A percentile compares a stretch with the other conserved stretches of the same genome.
Conservation (phyloP, 257 asterid species). For the Solanum appendiculatum region DNA sequence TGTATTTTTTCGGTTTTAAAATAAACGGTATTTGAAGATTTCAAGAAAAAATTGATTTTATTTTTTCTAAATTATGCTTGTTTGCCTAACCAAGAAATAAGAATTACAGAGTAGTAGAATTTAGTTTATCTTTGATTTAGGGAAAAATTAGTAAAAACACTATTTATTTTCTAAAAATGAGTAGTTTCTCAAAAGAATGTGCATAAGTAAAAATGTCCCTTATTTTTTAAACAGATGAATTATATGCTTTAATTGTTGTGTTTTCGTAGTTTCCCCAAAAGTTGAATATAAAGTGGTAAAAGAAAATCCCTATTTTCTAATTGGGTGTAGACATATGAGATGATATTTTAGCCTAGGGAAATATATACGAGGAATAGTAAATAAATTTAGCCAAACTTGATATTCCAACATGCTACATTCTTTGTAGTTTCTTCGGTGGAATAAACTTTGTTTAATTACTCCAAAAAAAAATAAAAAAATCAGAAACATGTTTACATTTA, state of each 20-base stretch:
- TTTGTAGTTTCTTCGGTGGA: not conserved
- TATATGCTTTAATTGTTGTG: not conserved
- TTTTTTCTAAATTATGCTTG: no score
- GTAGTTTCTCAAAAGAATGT: not conserved
- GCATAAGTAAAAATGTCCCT: no score
- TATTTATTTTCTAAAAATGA: not conserved
- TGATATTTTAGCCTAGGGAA: not conserved
- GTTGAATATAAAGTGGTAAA: not conserved
- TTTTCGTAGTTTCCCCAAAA: not conserved
- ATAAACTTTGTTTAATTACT: not conserved
- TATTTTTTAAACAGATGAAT: not conserved
- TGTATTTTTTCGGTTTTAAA: not conserved
- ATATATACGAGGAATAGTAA: not conserved
- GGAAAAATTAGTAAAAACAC: no score
- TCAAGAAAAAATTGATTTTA: no score
- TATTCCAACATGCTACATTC: not conserved
- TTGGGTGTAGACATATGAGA: not conserved
- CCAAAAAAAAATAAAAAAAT: not conserved
- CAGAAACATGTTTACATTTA: not conserved
- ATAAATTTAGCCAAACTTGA: not conserved
- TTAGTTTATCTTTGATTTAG: no score
- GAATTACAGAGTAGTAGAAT: no score
- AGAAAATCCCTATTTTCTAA: no score
- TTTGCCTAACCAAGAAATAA: not conserved
- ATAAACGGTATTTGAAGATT: no score